These are phyloP conservation scores for Boletus coccyginus DNA, from an alignment of 768 basidiomycete species.

Conservation along the genomic window DNA sequence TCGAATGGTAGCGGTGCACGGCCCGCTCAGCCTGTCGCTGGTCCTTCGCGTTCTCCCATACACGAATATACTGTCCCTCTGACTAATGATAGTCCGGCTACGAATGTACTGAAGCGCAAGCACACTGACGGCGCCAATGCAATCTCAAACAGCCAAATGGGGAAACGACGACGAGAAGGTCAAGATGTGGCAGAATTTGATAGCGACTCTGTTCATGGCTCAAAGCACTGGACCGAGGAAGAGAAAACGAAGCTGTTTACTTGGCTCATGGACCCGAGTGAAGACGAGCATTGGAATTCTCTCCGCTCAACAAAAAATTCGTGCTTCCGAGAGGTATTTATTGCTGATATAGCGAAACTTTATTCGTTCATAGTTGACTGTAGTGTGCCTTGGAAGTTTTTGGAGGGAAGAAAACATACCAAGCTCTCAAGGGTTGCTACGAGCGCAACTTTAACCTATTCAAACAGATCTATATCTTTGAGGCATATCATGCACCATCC, in stretches of 20 bases:
- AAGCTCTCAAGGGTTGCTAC: constrained; percentile 81
- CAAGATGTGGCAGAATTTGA: constrained; percentile 32
- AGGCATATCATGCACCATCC: constrained; percentile 40
- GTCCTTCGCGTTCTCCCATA: constrained; percentile 32
- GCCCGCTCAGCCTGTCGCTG: constrained; percentile 27
- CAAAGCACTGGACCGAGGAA: constrained; percentile 84
- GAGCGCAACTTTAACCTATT: constrained; percentile 84
- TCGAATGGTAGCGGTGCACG: constrained; percentile 24
- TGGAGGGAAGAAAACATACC: constrained; percentile 74
- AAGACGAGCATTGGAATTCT: constrained; percentile 77
- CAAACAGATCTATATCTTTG: constrained; percentile 78
- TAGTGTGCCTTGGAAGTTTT: constrained; percentile 75
- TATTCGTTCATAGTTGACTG: constrained; percentile 1
- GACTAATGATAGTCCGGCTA: constrained; percentile 21
- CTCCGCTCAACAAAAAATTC: constrained; percentile 81
- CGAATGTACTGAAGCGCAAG: constrained; percentile 41
- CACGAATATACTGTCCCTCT: constrained; percentile 33
- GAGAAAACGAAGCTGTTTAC: constrained; percentile 75
- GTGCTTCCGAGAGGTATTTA: constrained; percentile 68
- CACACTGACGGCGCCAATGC: constrained; percentile 36
- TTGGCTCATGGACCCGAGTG: constrained; percentile 71
- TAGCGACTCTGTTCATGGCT: constrained; percentile 49
- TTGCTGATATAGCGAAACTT: neutral
- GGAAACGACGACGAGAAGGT: constrained; percentile 31
- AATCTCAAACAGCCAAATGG: constrained; percentile 22